These are phyloP conservation scores for Avena eriantha DNA, from an alignment of 176 grass and related monocot genomes.

Conservation along the genomic window DNA sequence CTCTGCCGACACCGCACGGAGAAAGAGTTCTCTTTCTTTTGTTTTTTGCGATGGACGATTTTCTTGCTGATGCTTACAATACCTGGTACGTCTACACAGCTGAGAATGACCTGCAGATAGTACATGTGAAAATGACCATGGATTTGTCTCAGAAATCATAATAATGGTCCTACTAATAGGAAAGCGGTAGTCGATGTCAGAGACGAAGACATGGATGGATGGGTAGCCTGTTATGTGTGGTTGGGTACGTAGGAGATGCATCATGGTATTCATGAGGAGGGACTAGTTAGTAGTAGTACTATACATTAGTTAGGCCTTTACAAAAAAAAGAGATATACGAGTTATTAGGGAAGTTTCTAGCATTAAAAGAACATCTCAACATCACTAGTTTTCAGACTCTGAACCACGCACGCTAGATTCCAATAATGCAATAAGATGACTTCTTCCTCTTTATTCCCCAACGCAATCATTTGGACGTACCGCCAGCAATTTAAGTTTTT, in stretches of 20 bases:
- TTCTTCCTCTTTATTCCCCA: neutral
- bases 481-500: too few species aligned
- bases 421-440: neutral
- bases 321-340: too few species aligned
- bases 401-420: neutral
- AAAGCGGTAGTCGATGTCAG: neutral
- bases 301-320: too few species aligned
- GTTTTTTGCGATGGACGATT: neutral
- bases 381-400: neutral
- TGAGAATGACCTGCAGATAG: neutral
- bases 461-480: neutral
- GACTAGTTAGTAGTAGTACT: neutral
- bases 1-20: conserved; percentile 47
- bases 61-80: neutral
- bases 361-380: neutral
- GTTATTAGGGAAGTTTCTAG: too few species aligned
- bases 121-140: neutral
- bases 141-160: neutral
- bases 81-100: neutral
- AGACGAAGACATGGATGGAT: conserved; percentile 3
- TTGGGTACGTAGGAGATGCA: neutral
- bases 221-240: neutral
- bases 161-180: neutral
- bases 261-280: neutral
- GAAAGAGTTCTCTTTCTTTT: neutral